phyloP scores from a whole-genome alignment of 345 rosid genomes.

The Pistacia atlantica region DNA sequence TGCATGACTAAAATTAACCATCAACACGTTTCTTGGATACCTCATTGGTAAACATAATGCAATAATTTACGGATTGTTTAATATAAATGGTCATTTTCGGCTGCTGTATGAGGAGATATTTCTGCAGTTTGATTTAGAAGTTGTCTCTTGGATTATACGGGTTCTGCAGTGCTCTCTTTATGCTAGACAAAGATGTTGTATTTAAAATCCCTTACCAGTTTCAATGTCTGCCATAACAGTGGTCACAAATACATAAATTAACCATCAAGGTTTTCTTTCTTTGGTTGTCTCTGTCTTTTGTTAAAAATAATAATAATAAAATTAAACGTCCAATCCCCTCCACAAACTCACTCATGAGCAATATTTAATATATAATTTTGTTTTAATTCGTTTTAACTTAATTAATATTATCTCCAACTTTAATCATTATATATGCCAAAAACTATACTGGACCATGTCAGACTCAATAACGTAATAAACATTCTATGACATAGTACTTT shows the following conservation, averaged over 20 bases:
- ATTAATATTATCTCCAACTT: no score
- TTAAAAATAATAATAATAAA: no score
- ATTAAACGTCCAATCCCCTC: no score
- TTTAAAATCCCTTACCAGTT: background rate
- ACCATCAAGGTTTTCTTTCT: background rate
- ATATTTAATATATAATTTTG: no score
- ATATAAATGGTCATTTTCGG: background rate
- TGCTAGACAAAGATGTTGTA: background rate
- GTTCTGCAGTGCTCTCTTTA: background rate
- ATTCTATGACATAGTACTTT: no score
- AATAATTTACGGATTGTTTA: background rate
- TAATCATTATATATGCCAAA: no score
- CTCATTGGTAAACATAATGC: background rate
- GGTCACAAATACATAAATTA: background rate
- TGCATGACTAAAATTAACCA: background rate
- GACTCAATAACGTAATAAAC: no score
- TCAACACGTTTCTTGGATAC: background rate
- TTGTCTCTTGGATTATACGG: background rate
- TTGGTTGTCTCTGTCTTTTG: background rate
- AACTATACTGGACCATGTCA: no score
- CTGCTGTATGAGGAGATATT: background rate
- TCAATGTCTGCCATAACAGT: background rate
- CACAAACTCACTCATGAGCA: no score
- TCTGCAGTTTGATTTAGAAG: slow-evolving; percentile 1
- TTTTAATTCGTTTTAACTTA: no score